Evolutionary conservation across 306 rosid genomes (phyloP).

Genomic region (Quercus bicolor): DNA sequence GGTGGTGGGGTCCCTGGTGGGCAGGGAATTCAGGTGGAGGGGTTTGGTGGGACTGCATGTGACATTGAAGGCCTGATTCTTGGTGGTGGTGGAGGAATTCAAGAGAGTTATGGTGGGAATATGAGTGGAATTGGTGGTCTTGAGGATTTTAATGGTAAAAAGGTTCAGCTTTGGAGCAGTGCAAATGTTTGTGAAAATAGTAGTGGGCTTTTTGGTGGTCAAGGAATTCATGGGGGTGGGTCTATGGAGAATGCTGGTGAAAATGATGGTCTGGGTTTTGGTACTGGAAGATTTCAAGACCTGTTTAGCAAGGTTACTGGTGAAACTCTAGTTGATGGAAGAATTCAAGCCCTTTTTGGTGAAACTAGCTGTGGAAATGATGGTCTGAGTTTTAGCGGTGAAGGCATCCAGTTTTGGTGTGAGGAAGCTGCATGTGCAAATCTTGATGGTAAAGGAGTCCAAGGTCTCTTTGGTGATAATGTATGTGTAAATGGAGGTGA

Average conservation of each 20-base stretch:
- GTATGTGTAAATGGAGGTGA: slow-evolving; percentile 19
- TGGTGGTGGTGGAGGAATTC: slow-evolving; percentile 2
- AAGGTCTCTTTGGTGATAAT: slow-evolving; percentile 22
- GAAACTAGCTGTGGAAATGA: slow-evolving; percentile 12
- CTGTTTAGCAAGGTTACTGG: slow-evolving; percentile 12
- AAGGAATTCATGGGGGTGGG: not conserved
- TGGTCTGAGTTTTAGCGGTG: slow-evolving; percentile 12
- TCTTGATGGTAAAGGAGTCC: slow-evolving; percentile 11
- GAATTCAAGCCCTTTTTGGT: slow-evolving; percentile 23
- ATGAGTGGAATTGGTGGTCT: not conserved
- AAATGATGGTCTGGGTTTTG: slow-evolving; percentile 16
- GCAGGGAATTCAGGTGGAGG: slow-evolving; percentile 2
- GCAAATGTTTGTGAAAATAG: slow-evolving; percentile 16
- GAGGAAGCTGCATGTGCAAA: not conserved
- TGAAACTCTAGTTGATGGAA: slow-evolving; percentile 9
- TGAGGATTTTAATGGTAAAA: not conserved
- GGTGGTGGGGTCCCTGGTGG: slow-evolving; percentile 17
- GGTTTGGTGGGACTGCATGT: not conserved
- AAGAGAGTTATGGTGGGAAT: not conserved
- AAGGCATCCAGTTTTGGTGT: not conserved
- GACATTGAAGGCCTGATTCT: not conserved
- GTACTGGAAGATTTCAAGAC: slow-evolving; percentile 15
- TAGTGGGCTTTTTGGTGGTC: slow-evolving; percentile 13
- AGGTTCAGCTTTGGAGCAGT: slow-evolving; percentile 23
- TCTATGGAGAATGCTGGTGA: slow-evolving; percentile 6